phyloP scores from a whole-genome alignment of 2,329 filamentous ascomycete genomes.

The Alternaria arborescens region DNA sequence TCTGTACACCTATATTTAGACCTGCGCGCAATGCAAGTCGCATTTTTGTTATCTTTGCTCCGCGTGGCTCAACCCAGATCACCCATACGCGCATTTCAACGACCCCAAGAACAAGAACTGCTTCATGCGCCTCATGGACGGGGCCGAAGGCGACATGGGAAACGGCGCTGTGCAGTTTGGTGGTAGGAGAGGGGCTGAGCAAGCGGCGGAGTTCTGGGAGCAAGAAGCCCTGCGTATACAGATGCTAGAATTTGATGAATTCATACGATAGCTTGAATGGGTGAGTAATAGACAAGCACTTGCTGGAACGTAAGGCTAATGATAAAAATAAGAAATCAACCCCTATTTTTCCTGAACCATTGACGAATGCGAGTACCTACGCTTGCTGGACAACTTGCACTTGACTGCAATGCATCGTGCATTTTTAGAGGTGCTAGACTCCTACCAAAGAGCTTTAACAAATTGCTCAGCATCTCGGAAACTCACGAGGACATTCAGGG shows the following conservation, averaged over 20 bases:
- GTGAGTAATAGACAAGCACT: neutral
- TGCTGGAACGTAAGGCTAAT: neutral
- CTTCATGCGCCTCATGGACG: slow-evolving; percentile 88
- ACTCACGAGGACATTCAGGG: neutral
- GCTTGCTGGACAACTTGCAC: neutral
- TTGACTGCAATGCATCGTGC: neutral
- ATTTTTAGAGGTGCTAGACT: neutral
- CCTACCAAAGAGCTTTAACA: neutral
- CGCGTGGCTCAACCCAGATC: slow-evolving; percentile 79
- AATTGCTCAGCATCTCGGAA: neutral
- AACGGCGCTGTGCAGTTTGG: slow-evolving; percentile 55
- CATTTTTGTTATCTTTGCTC: slow-evolving; percentile 97
- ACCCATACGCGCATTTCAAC: slow-evolving; percentile 93
- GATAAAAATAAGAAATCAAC: neutral
- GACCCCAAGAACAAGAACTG: slow-evolving; percentile 69
- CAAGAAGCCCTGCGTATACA: slow-evolving; percentile 48
- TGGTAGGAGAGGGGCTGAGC: slow-evolving; percentile 55
- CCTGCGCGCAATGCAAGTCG: slow-evolving; percentile 84
- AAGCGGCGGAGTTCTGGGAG: slow-evolving; percentile 51
- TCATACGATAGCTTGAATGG: neutral
- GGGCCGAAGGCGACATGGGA: slow-evolving; percentile 77
- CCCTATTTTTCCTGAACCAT: neutral
- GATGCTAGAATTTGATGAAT: neutral
- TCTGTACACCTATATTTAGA: slow-evolving; percentile 60
- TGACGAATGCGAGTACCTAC: neutral